Percentiles rank a stretch among this genome's conserved stretches.
These are phyloP conservation scores for Cryptosporidium sp. DNA, from an alignment of 169 alveolate genomes.

Conservation along the genomic window DNA sequence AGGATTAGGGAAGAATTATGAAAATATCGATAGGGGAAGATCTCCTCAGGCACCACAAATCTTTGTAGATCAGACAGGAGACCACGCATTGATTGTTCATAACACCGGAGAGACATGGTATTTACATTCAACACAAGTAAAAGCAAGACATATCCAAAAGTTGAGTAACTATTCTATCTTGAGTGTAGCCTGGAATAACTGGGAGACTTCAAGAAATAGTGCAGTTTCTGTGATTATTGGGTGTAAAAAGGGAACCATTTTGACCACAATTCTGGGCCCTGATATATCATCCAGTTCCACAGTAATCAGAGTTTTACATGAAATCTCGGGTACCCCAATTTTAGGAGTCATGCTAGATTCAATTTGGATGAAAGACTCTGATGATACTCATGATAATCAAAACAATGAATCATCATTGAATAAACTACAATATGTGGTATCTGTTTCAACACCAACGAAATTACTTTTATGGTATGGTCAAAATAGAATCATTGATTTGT, in stretches of 20 bases:
- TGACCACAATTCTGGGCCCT: slow-evolving; percentile 71
- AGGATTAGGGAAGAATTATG: background rate
- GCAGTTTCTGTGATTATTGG: slow-evolving; percentile 65
- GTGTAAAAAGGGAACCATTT: slow-evolving; percentile 42
- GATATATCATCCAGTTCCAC: slow-evolving; percentile 64
- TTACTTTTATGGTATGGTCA: slow-evolving; percentile 70
- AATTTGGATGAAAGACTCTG: background rate
- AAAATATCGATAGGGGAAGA: background rate
- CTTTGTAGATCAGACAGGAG: slow-evolving; percentile 60
- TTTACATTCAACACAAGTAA: slow-evolving; percentile 32
- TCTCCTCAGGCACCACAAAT: slow-evolving; percentile 44
- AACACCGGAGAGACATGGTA: slow-evolving; percentile 70
- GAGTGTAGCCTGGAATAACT: slow-evolving; percentile 69
- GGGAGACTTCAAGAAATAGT: slow-evolving; percentile 35
- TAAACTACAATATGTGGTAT: slow-evolving; percentile 21
- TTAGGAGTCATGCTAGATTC: slow-evolving; percentile 39
- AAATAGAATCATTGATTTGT: slow-evolving; percentile 52
- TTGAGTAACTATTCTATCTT: slow-evolving; percentile 47
- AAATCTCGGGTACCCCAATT: slow-evolving; percentile 41
- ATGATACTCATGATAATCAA: background rate
- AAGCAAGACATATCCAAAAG: slow-evolving; percentile 48
- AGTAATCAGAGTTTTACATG: slow-evolving; percentile 43
- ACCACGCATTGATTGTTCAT: slow-evolving; percentile 37
- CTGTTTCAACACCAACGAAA: slow-evolving; percentile 45
- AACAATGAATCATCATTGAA: background rate